These are phyloP conservation scores for Urostyla sp. DNA, from an alignment of 73 alveolate species.

Conservation along the genomic window DNA sequence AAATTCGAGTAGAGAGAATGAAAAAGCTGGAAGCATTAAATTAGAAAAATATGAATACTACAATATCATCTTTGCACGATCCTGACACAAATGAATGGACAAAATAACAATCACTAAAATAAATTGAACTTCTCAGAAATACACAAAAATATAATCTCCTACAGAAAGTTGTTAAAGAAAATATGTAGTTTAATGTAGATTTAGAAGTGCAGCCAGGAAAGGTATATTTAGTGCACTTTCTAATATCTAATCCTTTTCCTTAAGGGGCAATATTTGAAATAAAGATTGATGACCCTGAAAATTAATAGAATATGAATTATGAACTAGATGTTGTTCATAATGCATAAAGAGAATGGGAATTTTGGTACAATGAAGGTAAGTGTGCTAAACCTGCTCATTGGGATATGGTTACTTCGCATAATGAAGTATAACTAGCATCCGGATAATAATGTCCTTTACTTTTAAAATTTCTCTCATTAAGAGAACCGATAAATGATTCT, in stretches of 20 bases:
- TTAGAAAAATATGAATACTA: too few species aligned
- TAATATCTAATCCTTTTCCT: conserved; percentile 48
- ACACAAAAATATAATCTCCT: conserved; percentile 38
- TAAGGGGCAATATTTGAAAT: conserved; percentile 40
- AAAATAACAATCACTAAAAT: conserved; percentile 28
- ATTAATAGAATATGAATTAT: neutral
- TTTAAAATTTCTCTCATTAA: conserved; percentile 58
- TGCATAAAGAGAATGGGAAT: conserved; percentile 68
- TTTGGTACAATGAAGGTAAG: conserved; percentile 60
- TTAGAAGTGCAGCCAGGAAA: conserved; percentile 67
- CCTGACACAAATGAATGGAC: conserved; percentile 61
- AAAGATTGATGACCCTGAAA: conserved; percentile 63
- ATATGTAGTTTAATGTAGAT: neutral
- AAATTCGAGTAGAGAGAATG: conserved; percentile 56
- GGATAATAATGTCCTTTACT: conserved; percentile 70
- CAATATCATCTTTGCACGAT: conserved; percentile 20
- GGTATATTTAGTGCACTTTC: conserved; percentile 29
- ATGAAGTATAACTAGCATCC: conserved; percentile 47
- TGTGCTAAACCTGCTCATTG: conserved; percentile 69
- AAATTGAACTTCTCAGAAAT: conserved; percentile 55
- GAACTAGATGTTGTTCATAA: conserved; percentile 29
- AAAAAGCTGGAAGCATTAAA: conserved; percentile 48
- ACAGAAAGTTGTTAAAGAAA: conserved; percentile 48
- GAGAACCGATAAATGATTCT: conserved; percentile 58
- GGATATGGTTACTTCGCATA: conserved; percentile 65